Percentiles rank a stretch among this genome's conserved stretches.
phyloP scores from a whole-genome alignment of 345 rosid species.

The Acer yangbiense region DNA sequence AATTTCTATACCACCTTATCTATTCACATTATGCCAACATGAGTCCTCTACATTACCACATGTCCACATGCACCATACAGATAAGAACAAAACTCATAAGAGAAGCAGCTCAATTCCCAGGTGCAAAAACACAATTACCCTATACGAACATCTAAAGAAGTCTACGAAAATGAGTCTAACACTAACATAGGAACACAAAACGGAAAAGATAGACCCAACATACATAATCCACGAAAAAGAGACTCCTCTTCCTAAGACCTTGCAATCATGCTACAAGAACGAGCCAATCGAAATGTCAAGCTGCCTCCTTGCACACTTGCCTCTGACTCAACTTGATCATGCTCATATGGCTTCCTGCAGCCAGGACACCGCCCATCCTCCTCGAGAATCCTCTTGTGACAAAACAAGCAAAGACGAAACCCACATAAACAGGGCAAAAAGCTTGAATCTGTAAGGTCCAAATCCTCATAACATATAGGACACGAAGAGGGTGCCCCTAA shows the following conservation, averaged over 20 bases:
- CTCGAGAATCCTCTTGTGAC: constrained; percentile 92
- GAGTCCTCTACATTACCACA: constrained; percentile 62
- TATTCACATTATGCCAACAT: constrained; percentile 61
- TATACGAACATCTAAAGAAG: constrained; percentile 50
- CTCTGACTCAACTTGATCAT: constrained; percentile 52
- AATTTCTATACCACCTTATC: constrained; percentile 72
- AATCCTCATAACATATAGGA: constrained; percentile 84
- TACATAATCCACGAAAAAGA: constrained; percentile 32
- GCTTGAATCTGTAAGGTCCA: constrained; percentile 78
- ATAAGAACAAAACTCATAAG: constrained; percentile 54
- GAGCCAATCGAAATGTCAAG: constrained; percentile 61
- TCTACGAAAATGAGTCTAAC: constrained; percentile 39
- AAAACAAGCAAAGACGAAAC: constrained; percentile 88
- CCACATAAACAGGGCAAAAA: constrained; percentile 90
- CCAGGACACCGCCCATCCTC: constrained; percentile 96
- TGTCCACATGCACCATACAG: constrained; percentile 47
- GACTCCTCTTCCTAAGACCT: constrained; percentile 67
- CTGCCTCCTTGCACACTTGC: constrained; percentile 57
- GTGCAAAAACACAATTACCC: constrained; percentile 51
- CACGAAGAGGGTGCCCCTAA: constrained; percentile 48
- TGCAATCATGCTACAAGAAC: constrained; percentile 81
- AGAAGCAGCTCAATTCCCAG: constrained; percentile 51
- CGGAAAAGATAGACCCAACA: constrained; percentile 41
- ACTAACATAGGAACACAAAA: constrained; percentile 33
- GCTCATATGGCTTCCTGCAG: constrained; percentile 80